A percentile compares a stretch with the other conserved stretches of the same genome.
Conservation (phyloP, 148 eudicot species). For the Rhododendron vialii region DNA sequence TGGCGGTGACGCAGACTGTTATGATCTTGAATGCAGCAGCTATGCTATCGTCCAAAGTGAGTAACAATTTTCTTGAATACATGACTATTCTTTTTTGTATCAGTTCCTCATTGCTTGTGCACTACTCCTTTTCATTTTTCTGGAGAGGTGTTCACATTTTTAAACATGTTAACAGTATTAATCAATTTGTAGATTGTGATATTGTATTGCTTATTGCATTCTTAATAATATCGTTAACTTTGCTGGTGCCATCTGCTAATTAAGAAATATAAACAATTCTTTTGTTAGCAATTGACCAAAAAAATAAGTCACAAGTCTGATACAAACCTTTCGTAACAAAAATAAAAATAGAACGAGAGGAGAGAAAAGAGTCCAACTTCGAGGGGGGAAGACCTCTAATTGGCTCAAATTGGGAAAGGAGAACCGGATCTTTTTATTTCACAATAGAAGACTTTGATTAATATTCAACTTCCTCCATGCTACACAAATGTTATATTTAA, state of each 20-base stretch:
- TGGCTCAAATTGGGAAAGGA: neutral
- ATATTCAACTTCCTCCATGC: neutral
- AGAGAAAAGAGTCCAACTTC: neutral
- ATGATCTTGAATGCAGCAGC: conserved; percentile 54
- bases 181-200: neutral
- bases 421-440: neutral
- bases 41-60: conserved; percentile 68
- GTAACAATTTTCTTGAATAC: conserved; percentile 21
- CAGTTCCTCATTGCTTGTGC: neutral
- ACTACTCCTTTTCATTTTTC: conserved; percentile 18
- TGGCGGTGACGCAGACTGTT: conserved; percentile 1
- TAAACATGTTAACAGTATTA: neutral
- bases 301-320: neutral
- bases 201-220: neutral
- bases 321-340: neutral
- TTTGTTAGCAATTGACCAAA: neutral
- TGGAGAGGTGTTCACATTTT: neutral
- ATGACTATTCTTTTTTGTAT: neutral
- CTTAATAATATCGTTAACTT: neutral
- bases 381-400: neutral
- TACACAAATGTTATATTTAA: neutral
- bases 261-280: neutral
- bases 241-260: neutral
- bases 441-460: neutral
- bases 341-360: neutral